Conservation (phyloP, 208 protist species). For the Trypanosoma grayi region DNA sequence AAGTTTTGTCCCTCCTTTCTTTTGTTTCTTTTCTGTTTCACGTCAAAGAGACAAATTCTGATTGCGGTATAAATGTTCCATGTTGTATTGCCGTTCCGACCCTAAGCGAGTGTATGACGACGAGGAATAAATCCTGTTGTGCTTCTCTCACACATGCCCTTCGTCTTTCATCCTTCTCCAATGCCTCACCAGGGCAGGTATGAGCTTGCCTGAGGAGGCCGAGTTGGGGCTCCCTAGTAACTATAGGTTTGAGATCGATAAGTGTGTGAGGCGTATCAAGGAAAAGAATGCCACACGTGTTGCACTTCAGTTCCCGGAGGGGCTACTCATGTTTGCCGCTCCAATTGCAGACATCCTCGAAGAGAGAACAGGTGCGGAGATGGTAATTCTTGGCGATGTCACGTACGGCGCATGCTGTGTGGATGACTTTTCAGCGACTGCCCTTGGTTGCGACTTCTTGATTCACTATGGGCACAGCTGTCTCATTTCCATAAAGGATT, state of each 20-base stretch:
- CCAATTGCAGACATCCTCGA: constrained; percentile 97
- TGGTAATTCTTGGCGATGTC: constrained; percentile 98
- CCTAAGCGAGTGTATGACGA: no score
- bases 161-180: neutral
- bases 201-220: constrained; percentile 16
- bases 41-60: no score
- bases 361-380: constrained; percentile 82
- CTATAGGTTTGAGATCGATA: constrained; percentile 99
- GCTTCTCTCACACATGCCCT: neutral
- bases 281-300: constrained; percentile 88
- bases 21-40: no score
- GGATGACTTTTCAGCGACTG: constrained; percentile 96
- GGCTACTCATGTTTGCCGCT: constrained; percentile 96
- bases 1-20: no score
- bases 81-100: no score
- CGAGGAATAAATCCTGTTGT: no score
- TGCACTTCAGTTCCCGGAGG: constrained; percentile 98
- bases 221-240: constrained; percentile 90
- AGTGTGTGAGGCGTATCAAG: constrained; percentile 95
- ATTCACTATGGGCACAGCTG: constrained; percentile 99
- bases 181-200: neutral
- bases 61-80: no score
- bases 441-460: constrained; percentile 96
- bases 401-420: constrained; percentile 99
- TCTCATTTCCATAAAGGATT: constrained; percentile 93